These are phyloP conservation scores for Penicillium herquei DNA, from an alignment of 495 filamentous ascomycete species.

Conservation along the genomic window DNA sequence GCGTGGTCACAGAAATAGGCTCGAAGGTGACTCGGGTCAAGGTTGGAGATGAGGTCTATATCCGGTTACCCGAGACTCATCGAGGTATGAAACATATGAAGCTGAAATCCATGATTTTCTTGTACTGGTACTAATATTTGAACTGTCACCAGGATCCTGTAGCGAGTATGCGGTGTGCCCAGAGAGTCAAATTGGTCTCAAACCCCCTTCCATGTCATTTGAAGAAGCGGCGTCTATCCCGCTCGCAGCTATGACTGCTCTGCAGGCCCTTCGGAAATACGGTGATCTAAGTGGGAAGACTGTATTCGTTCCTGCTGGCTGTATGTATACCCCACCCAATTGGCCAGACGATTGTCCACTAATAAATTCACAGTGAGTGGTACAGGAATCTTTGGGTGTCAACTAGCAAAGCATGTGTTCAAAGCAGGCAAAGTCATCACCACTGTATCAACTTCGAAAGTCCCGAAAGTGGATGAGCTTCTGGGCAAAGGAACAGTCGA, in stretches of 20 bases:
- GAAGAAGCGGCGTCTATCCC: conserved; percentile 42
- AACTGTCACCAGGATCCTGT: conserved; percentile 10
- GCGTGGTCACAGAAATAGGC: neutral
- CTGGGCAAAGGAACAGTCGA: conserved; percentile 29
- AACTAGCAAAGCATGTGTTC: conserved; percentile 53
- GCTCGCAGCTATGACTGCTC: conserved; percentile 36
- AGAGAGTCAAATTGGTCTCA: neutral
- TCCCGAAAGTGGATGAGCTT: conserved; percentile 38
- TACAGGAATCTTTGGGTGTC: conserved; percentile 33
- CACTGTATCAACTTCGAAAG: conserved; percentile 51
- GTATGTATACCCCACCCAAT: conserved; percentile 7
- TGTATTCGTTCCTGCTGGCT: conserved; percentile 50
- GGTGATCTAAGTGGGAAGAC: conserved; percentile 49
- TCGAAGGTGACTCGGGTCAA: neutral
- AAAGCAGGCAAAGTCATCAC: conserved; percentile 47
- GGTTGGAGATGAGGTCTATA: neutral
- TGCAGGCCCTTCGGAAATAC: conserved; percentile 41
- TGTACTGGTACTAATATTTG: too few relatives aligned
- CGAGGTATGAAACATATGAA: neutral
- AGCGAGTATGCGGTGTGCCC: neutral
- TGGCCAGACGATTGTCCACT: neutral
- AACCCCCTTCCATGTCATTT: conserved; percentile 23
- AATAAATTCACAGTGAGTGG: conserved; percentile 38
- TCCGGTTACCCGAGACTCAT: neutral
- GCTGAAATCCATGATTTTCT: neutral